These are phyloP conservation scores for Papiliotrema nemorosa DNA, from an alignment of 1,284 basidiomycete genomes.

Conservation along the genomic window DNA sequence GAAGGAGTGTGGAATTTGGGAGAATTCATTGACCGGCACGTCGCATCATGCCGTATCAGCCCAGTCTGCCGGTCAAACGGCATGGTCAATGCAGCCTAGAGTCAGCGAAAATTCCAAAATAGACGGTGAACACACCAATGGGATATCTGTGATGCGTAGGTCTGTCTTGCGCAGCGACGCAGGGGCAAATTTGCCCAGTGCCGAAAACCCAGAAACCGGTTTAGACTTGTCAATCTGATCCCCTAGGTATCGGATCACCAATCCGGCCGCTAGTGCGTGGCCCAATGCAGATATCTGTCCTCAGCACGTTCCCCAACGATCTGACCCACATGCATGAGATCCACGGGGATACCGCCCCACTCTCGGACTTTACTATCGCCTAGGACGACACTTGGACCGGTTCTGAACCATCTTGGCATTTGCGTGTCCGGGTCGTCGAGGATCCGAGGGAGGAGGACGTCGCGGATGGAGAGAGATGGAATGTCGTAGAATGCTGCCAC, in stretches of 20 bases:
- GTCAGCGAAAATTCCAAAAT: slow-evolving; percentile 1
- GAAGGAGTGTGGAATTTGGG: not conserved
- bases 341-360: slow-evolving; percentile 39
- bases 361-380: slow-evolving; percentile 41
- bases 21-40: slow-evolving; percentile 40
- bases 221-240: slow-evolving; percentile 24
- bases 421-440: slow-evolving; percentile 35
- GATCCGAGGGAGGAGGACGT: slow-evolving; percentile 40
- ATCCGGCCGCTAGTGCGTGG: slow-evolving; percentile 37
- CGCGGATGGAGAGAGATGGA: slow-evolving; percentile 41
- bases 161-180: slow-evolving; percentile 8
- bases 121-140: slow-evolving; percentile 15
- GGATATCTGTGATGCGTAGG: slow-evolving; percentile 18
- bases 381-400: slow-evolving; percentile 28
- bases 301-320: not conserved
- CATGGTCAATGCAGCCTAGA: slow-evolving; percentile 14
- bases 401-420: slow-evolving; percentile 44
- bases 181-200: slow-evolving; percentile 16
- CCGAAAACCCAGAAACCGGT: slow-evolving; percentile 8
- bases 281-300: slow-evolving; percentile 40
- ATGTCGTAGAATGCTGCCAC: slow-evolving; percentile 46
- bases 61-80: slow-evolving; percentile 13
- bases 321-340: slow-evolving; percentile 45
- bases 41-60: slow-evolving; percentile 15
- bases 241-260: slow-evolving; percentile 38